phyloP scores from a whole-genome alignment of 2,329 filamentous ascomycete genomes.

The Alternaria novae-zelandiae region DNA sequence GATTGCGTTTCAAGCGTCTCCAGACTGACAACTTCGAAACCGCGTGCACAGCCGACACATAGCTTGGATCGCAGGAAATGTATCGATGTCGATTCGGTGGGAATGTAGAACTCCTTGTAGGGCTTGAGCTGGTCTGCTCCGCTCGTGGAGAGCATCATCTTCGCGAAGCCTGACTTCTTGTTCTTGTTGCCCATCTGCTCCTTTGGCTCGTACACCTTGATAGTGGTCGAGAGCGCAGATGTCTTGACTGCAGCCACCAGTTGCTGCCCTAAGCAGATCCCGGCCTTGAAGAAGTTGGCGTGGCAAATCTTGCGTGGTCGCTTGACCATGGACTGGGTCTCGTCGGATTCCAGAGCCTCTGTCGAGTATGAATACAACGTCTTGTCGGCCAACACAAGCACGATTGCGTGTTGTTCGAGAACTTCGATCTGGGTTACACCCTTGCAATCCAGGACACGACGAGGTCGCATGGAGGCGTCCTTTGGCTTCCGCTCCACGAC shows the following conservation, averaged over 20 bases:
- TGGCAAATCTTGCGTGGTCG: slow-evolving; percentile 96
- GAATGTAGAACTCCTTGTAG: slow-evolving; percentile 89
- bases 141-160: slow-evolving; percentile 89
- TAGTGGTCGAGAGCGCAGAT: slow-evolving; percentile 88
- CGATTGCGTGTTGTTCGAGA: slow-evolving; percentile 89
- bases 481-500: slow-evolving; percentile 89
- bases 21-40: slow-evolving; percentile 95
- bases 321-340: slow-evolving; percentile 75
- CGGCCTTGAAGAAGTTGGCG: slow-evolving; percentile 98
- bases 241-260: slow-evolving; percentile 97
- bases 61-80: slow-evolving; percentile 97
- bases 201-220: slow-evolving; percentile 99
- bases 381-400: slow-evolving; percentile 92
- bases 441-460: slow-evolving; percentile 82
- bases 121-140: slow-evolving; percentile 95
- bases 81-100: slow-evolving; percentile 95
- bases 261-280: slow-evolving; percentile 91
- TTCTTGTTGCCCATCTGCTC: slow-evolving; percentile 92
- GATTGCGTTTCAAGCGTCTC: slow-evolving; percentile 99
- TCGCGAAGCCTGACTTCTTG: slow-evolving; percentile 93
- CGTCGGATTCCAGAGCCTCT: slow-evolving; percentile 82
- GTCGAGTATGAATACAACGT: slow-evolving; percentile 88
- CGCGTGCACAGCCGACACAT: slow-evolving; percentile 92
- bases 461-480: slow-evolving; percentile 74
- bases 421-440: slow-evolving; percentile 95